Base-by-base conservation (phyloP, 345 rosid genomes). In the Camelina laxa region DNA sequence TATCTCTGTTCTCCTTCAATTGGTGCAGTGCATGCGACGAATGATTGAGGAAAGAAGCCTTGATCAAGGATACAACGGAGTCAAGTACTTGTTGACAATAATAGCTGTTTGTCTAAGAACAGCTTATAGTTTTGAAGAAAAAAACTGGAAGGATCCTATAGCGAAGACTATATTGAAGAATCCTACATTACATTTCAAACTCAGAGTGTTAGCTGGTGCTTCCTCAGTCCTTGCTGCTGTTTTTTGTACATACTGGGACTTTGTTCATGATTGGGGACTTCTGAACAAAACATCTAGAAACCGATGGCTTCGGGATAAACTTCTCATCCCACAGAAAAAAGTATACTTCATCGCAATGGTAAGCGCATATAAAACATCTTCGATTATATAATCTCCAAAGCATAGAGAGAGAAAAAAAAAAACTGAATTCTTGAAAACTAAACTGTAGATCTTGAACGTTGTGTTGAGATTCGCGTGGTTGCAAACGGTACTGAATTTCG, bases 211-310 rank as follows among this genome's bases (percentile, higher is more conserved):
- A 51, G 85, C 89, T 10, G 87, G 83, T 16, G 31, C 65, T 31
- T 75, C 86, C 81, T 88, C 96, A 13, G 81, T 75, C 53, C 64
- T 81, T 5, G 90, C 87, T 9, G 60, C 75, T 47, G 56, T 75
- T 11, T 47, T 79, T 54, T 83, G 72, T 54, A 82, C 84, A 36
- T 88, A 81, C 38, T 88, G 90, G 89, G 94, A 91, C 72, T 74
- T 88, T 60, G 90, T 80, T 21, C 22, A 84, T 4, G 92, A 88
- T 47, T 88, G 90, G 92, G 97, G 96, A 1, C 90, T 91, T 24
- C 65, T 88, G 20, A 73, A 77, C 35, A 80, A 79, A 72, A 80
- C 56, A 21, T 90, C 96, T 4, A 84, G 76, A 79, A 90, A 88
- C 69, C 74, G 69, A 62, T 88, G 63, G 71, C 79, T 90, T 66